A percentile compares a stretch with the other conserved stretches of the same genome.
Evolutionary conservation across 1,284 basidiomycete genomes (phyloP).

Genomic region (Malassezia psittaci): DNA sequence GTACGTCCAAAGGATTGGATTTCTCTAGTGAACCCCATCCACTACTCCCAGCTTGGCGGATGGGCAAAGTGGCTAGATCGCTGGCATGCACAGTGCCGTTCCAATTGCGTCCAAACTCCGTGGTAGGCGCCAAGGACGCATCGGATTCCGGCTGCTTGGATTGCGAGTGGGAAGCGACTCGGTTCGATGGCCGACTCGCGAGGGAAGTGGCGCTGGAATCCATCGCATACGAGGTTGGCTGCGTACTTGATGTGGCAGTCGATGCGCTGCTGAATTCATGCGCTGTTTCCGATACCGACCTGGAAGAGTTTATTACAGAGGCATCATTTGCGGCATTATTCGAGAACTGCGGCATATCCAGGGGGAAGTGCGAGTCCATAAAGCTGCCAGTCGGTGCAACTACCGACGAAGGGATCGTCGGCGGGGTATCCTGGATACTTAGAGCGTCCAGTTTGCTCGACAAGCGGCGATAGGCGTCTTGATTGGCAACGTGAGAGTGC

Average conservation of each 20-base stretch:
- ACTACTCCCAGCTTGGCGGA: background rate
- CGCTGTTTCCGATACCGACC: too few species aligned
- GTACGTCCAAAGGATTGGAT: background rate
- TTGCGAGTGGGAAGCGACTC: background rate
- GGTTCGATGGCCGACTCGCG: background rate
- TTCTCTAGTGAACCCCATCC: background rate
- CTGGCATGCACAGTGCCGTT: background rate
- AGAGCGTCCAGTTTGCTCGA: background rate
- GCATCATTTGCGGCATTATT: background rate
- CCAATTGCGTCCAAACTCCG: background rate
- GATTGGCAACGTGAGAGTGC: background rate
- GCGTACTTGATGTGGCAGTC: background rate
- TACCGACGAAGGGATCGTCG: background rate
- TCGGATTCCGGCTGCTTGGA: background rate
- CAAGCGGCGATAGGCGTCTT: background rate
- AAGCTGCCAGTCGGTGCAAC: background rate
- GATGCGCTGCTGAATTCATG: background rate
- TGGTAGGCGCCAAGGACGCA: background rate
- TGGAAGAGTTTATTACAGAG: background rate
- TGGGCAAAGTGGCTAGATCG: background rate
- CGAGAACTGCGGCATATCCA: too few species aligned
- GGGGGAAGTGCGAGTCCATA: background rate
- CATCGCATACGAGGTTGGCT: background rate
- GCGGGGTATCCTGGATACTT: slow-evolving; percentile 3
- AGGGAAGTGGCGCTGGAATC: background rate